These are phyloP conservation scores for Podospora bellae-mahoneyi DNA, from an alignment of 495 filamentous ascomycete genomes.

Conservation along the genomic window DNA sequence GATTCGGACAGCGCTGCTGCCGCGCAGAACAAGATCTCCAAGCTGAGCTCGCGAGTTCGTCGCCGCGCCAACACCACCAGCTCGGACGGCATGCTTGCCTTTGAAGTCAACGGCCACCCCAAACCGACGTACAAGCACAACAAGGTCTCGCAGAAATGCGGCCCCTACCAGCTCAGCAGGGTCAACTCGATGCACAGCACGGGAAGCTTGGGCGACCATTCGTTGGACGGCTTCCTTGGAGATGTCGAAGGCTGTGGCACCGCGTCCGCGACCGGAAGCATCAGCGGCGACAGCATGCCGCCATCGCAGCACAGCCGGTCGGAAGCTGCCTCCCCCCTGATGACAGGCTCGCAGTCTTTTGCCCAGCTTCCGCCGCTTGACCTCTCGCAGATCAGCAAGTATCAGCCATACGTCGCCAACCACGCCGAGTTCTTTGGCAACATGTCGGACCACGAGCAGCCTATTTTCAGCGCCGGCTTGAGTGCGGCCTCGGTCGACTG, in stretches of 20 bases:
- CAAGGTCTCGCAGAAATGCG: constrained; percentile 77
- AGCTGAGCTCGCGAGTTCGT: constrained; percentile 52
- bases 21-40: constrained; percentile 46
- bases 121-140: constrained; percentile 88
- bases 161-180: constrained; percentile 78
- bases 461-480: constrained; percentile 64
- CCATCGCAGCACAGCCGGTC: constrained; percentile 58
- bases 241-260: constrained; percentile 26
- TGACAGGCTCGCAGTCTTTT: constrained; percentile 52
- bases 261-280: constrained; percentile 37
- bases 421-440: constrained; percentile 50
- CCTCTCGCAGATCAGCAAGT: constrained; percentile 48
- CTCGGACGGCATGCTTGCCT: constrained; percentile 80
- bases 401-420: constrained; percentile 53
- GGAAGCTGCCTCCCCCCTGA: constrained; percentile 67
- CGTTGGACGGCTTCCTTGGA: constrained; percentile 63
- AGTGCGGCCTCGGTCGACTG: constrained; percentile 66
- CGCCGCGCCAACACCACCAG: constrained; percentile 67
- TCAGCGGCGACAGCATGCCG: constrained; percentile 25
- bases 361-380: constrained; percentile 63
- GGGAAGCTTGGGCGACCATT: constrained; percentile 57
- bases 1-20: constrained; percentile 50
- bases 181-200: constrained; percentile 65
- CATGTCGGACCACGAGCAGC: constrained; percentile 60
- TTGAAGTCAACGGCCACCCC: constrained; percentile 92